Evolutionary conservation across 2,329 filamentous ascomycete species (phyloP).

Genomic region (Dissoconium aciculare): DNA sequence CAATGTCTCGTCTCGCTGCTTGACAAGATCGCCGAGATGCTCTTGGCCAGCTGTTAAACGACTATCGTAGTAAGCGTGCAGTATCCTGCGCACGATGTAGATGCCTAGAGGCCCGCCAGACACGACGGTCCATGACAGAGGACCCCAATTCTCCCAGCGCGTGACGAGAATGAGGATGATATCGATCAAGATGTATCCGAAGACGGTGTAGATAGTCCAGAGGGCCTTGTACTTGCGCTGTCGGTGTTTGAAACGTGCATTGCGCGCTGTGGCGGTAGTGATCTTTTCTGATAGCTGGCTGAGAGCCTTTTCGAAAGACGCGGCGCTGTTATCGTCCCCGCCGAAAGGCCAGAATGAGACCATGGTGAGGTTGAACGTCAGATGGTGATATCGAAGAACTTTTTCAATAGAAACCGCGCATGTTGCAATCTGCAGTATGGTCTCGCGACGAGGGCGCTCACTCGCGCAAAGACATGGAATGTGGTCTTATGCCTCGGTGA

Average conservation of each 20-base stretch:
- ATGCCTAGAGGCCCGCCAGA: slow-evolving; percentile 61
- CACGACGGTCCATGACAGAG: slow-evolving; percentile 63
- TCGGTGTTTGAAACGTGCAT: slow-evolving; percentile 57
- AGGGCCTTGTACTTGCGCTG: slow-evolving; percentile 69
- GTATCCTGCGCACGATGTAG: slow-evolving; percentile 52
- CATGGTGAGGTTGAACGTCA: too few relatives aligned
- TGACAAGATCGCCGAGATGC: slow-evolving; percentile 58
- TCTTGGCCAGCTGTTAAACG: slow-evolving; percentile 55
- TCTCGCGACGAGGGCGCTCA: too few relatives aligned
- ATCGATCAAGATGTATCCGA: slow-evolving; percentile 76
- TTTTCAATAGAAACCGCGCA: too few relatives aligned
- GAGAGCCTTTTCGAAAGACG: slow-evolving; percentile 83
- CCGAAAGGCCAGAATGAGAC: slow-evolving; percentile 83
- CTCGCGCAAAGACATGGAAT: too few relatives aligned
- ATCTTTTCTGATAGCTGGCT: slow-evolving; percentile 74
- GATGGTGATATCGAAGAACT: too few relatives aligned
- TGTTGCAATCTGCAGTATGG: too few relatives aligned
- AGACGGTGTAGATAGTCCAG: slow-evolving; percentile 77
- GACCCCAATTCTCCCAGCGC: slow-evolving; percentile 63
- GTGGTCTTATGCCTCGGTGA: too few relatives aligned
- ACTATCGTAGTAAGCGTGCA: slow-evolving; percentile 63
- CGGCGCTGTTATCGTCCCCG: slow-evolving; percentile 68
- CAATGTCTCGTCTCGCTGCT: slow-evolving; percentile 73
- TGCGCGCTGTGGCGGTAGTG: slow-evolving; percentile 51
- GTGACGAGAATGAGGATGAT: slow-evolving; percentile 73